Percentiles rank a stretch among this genome's conserved stretches.
Evolutionary conservation across 139 green algal species (phyloP).

Genomic region (Coccomyxa sp.): DNA sequence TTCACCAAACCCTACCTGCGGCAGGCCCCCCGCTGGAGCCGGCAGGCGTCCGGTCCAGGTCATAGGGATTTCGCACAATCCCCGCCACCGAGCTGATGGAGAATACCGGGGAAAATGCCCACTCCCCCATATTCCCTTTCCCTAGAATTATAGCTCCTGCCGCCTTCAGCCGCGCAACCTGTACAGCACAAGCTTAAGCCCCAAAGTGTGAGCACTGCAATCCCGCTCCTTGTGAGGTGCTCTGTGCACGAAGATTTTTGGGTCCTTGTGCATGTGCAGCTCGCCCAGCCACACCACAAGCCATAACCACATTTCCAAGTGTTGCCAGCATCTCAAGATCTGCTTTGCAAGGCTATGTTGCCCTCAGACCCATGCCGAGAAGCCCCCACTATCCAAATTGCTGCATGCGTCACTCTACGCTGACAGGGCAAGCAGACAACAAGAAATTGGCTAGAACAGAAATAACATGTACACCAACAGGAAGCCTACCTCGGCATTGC

Average conservation of each 20-base stretch:
- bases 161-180: conserved; percentile 3
- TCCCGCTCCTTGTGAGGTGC: background rate
- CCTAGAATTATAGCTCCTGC: conserved; percentile 13
- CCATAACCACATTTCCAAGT: background rate
- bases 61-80: conserved; percentile 21
- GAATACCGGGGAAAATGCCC: conserved; percentile 10
- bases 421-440: too few species aligned
- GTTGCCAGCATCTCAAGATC: background rate
- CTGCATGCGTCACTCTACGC: too few species aligned
- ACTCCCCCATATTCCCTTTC: conserved; percentile 27
- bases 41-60: conserved; percentile 8
- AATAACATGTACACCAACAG: too few species aligned
- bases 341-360: background rate
- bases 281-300: too few species aligned
- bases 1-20: background rate
- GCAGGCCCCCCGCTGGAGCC: conserved; percentile 18
- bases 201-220: background rate
- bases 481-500: too few species aligned
- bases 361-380: background rate
- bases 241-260: background rate
- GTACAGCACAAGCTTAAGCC: background rate
- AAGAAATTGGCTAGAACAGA: too few species aligned
- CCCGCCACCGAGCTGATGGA: conserved; percentile 9
- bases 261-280: background rate
- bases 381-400: too few species aligned